phyloP scores from a whole-genome alignment of 106 monocot species.

The Vanilla planifolia region DNA sequence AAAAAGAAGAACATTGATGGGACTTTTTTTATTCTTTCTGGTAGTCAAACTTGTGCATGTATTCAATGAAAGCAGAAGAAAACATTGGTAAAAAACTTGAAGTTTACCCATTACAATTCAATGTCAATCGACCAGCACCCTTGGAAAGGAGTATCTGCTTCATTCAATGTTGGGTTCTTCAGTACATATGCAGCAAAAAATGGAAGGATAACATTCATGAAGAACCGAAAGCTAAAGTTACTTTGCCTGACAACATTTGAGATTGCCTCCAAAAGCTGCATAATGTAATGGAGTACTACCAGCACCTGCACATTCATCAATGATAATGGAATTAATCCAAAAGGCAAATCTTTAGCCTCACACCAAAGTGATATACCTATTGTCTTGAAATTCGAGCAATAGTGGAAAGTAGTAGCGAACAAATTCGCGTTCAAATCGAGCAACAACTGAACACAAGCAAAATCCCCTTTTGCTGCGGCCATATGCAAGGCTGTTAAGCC shows the following conservation, averaged over 20 bases:
- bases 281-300: slow-evolving; percentile 94
- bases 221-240: background rate
- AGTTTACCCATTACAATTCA: slow-evolving; percentile 87
- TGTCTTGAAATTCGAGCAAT: slow-evolving; percentile 35
- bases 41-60: background rate
- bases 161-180: background rate
- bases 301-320: slow-evolving; percentile 37
- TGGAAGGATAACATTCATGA: background rate
- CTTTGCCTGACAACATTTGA: slow-evolving; percentile 82
- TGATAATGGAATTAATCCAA: background rate
- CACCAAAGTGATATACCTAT: slow-evolving; percentile 37
- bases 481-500: slow-evolving; percentile 83
- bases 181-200: background rate
- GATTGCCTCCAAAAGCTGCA: slow-evolving; percentile 68
- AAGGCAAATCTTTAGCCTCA: background rate
- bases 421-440: slow-evolving; percentile 57
- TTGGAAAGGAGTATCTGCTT: slow-evolving; percentile 64
- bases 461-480: slow-evolving; percentile 62
- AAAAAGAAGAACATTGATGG: background rate
- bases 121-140: slow-evolving; percentile 57
- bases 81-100: background rate
- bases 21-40: background rate
- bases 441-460: slow-evolving; percentile 69
- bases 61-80: background rate
- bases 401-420: slow-evolving; percentile 42